Evolutionary conservation across 2,329 filamentous ascomycete species (phyloP).

Genomic region (Stachybotrys echinatus): DNA sequence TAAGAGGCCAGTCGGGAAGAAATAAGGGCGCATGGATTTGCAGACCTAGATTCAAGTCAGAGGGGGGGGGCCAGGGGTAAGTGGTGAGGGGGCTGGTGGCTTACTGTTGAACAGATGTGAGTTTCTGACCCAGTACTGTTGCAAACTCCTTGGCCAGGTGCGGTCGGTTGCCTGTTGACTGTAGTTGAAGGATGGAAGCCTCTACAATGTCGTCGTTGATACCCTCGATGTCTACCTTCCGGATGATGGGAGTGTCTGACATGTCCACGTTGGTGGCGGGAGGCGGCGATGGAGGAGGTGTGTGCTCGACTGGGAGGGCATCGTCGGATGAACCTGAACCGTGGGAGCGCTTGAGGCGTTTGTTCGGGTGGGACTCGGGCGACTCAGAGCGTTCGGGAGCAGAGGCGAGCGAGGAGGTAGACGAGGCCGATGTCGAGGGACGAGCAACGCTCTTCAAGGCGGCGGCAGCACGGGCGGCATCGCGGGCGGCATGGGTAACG

Average conservation of each 20-base stretch:
- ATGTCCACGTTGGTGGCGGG: slow-evolving; percentile 20
- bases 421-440: slow-evolving; percentile 16
- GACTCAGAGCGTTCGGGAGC: slow-evolving; percentile 22
- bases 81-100: slow-evolving; percentile 29
- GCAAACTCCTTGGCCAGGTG: slow-evolving; percentile 94
- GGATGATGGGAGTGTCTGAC: slow-evolving; percentile 14
- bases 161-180: slow-evolving; percentile 85
- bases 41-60: slow-evolving; percentile 60
- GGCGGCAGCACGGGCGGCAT: slow-evolving; percentile 46
- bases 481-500: slow-evolving; percentile 56
- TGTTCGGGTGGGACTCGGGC: slow-evolving; percentile 40
- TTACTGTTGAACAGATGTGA: slow-evolving; percentile 88
- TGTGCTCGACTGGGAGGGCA: slow-evolving; percentile 73
- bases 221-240: slow-evolving; percentile 59
- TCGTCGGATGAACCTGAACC: slow-evolving; percentile 48
- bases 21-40: slow-evolving; percentile 91
- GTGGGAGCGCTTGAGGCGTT: slow-evolving; percentile 78
- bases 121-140: slow-evolving; percentile 66
- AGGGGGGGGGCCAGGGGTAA: slow-evolving; percentile 8
- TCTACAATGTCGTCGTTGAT: slow-evolving; percentile 96
- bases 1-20: slow-evolving; percentile 87
- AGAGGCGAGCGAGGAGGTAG: slow-evolving; percentile 20
- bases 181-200: slow-evolving; percentile 79
- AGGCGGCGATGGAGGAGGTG: slow-evolving; percentile 49
- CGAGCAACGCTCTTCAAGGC: slow-evolving; percentile 35